phyloP scores from a whole-genome alignment of 2,329 filamentous ascomycete species.

The Teratosphaeria nubilosa region DNA sequence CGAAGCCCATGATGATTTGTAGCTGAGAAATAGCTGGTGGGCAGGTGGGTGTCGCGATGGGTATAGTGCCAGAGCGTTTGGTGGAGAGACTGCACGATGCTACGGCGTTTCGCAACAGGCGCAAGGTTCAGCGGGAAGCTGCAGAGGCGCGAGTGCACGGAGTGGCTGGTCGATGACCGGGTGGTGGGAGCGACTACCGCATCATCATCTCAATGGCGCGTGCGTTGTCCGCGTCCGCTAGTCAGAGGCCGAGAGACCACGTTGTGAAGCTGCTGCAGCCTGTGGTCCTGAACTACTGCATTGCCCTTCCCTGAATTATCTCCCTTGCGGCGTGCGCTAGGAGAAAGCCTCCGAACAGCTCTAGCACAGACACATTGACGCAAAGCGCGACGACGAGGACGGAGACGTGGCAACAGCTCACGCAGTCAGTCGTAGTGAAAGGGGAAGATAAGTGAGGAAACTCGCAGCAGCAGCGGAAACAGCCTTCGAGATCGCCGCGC shows the following conservation, averaged over 20 bases:
- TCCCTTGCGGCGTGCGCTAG: neutral
- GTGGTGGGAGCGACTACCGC: neutral
- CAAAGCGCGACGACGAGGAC: neutral
- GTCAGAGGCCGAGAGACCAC: neutral
- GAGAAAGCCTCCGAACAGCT: neutral
- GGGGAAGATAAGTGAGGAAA: neutral
- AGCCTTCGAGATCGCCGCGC: neutral
- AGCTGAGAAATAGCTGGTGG: neutral
- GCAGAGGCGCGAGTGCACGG: neutral
- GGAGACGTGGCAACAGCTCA: neutral
- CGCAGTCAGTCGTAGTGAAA: neutral
- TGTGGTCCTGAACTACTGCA: neutral
- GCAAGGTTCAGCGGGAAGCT: neutral
- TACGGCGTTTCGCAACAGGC: neutral
- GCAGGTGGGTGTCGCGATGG: neutral
- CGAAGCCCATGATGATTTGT: neutral
- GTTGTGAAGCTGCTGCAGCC: neutral
- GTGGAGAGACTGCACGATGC: neutral
- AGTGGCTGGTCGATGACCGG: neutral
- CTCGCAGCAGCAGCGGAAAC: neutral
- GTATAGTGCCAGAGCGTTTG: neutral
- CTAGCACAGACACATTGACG: neutral
- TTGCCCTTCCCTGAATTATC: neutral
- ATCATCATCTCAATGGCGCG: neutral
- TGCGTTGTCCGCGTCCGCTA: neutral